phyloP scores from a whole-genome alignment of 371 early-diverging fungal species.

The Rozella allomycis region DNA sequence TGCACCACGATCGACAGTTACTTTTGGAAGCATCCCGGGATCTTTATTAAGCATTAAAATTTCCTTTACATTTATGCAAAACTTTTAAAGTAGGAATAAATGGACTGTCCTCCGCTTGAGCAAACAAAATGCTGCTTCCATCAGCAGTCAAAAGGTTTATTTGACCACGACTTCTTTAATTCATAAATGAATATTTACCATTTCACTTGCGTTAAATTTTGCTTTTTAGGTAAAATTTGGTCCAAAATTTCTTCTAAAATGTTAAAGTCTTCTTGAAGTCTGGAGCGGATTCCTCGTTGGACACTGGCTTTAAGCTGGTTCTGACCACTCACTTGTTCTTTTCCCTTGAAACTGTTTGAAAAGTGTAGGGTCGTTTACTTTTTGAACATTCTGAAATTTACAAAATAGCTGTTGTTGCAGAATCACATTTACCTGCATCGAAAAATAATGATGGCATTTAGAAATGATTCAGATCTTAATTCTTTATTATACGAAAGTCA shows the following conservation, averaged over 20 bases:
- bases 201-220: slow-evolving; percentile 58
- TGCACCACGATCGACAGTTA: slow-evolving; percentile 90
- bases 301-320: slow-evolving; percentile 76
- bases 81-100: slow-evolving; percentile 63
- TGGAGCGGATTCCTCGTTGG: slow-evolving; percentile 61
- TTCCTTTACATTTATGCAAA: slow-evolving; percentile 62
- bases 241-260: slow-evolving; percentile 60
- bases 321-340: slow-evolving; percentile 56
- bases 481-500: no score
- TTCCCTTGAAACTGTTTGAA: slow-evolving; percentile 37
- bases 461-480: no score
- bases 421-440: no score
- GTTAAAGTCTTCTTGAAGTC: slow-evolving; percentile 67
- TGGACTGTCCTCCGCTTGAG: slow-evolving; percentile 82
- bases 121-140: slow-evolving; percentile 64
- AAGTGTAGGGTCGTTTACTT: slow-evolving; percentile 2
- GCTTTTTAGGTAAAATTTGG: slow-evolving; percentile 80
- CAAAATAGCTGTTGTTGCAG: no score
- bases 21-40: slow-evolving; percentile 67
- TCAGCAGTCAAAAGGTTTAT: slow-evolving; percentile 55
- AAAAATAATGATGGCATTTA: no score
- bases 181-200: slow-evolving; percentile 25
- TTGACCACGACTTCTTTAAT: slow-evolving; percentile 47
- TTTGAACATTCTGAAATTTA: no score
- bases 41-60: slow-evolving; percentile 18